Evolutionary conservation across 2,329 filamentous ascomycete species (phyloP).

Genomic region (Stagonosporopsis chrysanthemi): DNA sequence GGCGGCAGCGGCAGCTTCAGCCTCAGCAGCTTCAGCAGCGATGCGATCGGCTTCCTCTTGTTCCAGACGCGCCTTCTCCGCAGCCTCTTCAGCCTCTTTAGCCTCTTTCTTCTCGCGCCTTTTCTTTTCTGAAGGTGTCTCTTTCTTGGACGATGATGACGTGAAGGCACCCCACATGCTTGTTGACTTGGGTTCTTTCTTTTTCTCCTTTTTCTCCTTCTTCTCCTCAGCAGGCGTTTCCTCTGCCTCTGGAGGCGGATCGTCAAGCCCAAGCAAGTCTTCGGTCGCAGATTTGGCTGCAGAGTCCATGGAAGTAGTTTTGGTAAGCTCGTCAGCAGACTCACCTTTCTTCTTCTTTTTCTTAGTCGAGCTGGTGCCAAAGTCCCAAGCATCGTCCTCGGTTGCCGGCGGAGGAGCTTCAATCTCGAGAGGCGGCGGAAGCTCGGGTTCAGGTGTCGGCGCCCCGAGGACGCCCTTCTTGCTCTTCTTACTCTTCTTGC

Average conservation of each 20-base stretch:
- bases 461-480: constrained; percentile 61
- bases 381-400: constrained; percentile 44
- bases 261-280: constrained; percentile 44
- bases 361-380: constrained; percentile 33
- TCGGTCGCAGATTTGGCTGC: constrained; percentile 44
- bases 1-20: constrained; percentile 28
- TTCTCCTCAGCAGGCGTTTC: constrained; percentile 30
- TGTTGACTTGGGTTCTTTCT: constrained; percentile 36
- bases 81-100: constrained; percentile 37
- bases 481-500: constrained; percentile 64
- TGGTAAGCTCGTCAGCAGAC: constrained; percentile 38
- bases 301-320: constrained; percentile 40
- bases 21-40: constrained; percentile 51
- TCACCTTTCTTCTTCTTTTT: constrained; percentile 49
- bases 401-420: constrained; percentile 48
- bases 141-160: constrained; percentile 41
- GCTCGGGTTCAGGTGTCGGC: constrained; percentile 52
- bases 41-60: constrained; percentile 49
- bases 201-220: constrained; percentile 39
- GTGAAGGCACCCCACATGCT: constrained; percentile 32
- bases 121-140: constrained; percentile 40
- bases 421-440: constrained; percentile 63
- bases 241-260: constrained; percentile 31
- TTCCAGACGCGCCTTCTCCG: constrained; percentile 38
- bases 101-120: constrained; percentile 48